A percentile compares a stretch with the other conserved stretches of the same genome.
Evolutionary conservation across 768 basidiomycete species (phyloP).

Genomic region (Rhodotorula babjevae): DNA sequence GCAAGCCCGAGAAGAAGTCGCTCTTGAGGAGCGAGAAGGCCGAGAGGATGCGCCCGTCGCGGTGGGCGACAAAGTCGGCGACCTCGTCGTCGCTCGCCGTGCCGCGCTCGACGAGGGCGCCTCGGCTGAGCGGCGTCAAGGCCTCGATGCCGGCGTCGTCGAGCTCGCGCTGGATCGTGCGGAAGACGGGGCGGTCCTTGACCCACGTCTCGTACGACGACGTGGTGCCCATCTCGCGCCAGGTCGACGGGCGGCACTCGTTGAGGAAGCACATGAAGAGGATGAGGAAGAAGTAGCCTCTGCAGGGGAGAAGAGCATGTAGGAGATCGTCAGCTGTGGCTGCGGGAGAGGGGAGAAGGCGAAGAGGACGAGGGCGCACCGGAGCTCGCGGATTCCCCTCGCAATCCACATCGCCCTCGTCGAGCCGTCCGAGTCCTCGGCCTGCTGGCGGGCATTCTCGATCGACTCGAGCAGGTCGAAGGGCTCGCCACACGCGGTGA

Average conservation of each 20-base stretch:
- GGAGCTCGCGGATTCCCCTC: conserved; percentile 73
- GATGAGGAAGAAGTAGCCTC: conserved; percentile 23
- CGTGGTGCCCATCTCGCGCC: conserved; percentile 30
- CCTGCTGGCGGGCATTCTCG: conserved; percentile 69
- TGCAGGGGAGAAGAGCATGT: no score
- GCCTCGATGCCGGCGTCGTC: conserved; percentile 69
- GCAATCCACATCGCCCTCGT: conserved; percentile 63
- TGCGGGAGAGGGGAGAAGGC: conserved; percentile 64
- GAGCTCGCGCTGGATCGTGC: conserved; percentile 90
- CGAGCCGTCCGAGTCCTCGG: conserved; percentile 69
- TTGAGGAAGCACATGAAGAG: conserved; percentile 37
- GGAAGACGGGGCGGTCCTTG: conserved; percentile 84
- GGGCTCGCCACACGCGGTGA: conserved; percentile 77
- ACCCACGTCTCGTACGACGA: conserved; percentile 72
- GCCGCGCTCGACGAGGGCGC: conserved; percentile 48
- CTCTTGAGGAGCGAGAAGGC: conserved; percentile 90
- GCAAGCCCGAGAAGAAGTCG: conserved; percentile 78
- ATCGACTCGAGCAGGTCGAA: conserved; percentile 84
- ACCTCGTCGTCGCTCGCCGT: conserved; percentile 69
- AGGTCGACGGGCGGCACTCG: conserved; percentile 33
- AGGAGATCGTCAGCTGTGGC: no score
- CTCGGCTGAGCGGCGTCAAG: conserved; percentile 66
- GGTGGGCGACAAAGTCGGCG: conserved; percentile 72
- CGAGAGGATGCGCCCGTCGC: conserved; percentile 78
- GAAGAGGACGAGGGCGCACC: conserved; percentile 58